Evolutionary conservation across 179 eudicot genomes (phyloP).

Genomic region (Silene vulgaris): DNA sequence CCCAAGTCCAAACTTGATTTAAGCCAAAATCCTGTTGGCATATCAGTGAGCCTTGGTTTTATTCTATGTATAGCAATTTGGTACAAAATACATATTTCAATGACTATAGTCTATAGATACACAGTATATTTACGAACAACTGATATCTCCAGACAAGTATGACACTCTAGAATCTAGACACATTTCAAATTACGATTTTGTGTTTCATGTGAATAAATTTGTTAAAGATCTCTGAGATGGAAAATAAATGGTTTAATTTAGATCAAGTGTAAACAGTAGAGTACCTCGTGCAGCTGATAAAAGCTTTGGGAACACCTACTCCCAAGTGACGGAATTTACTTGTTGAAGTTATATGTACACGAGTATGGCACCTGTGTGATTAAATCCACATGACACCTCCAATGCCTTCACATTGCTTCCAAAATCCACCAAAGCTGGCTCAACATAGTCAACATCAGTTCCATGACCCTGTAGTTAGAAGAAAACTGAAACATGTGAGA

Average conservation of each 20-base stretch:
- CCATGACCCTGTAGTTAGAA: slow-evolving; percentile 63
- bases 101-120: not conserved
- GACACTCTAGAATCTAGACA: not conserved
- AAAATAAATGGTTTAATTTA: not conserved
- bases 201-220: slow-evolving; percentile 1
- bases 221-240: slow-evolving; percentile 9
- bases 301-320: slow-evolving; percentile 8
- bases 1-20: slow-evolving; percentile 1
- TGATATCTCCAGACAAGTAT: slow-evolving; percentile 9
- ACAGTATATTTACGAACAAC: slow-evolving; percentile 15
- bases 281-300: slow-evolving; percentile 18
- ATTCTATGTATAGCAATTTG: not conserved
- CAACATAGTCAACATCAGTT: slow-evolving; percentile 67
- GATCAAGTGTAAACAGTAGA: not conserved
- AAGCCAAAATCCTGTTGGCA: not conserved
- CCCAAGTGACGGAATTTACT: not conserved
- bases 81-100: not conserved
- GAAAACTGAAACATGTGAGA: not conserved
- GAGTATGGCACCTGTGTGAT: slow-evolving; percentile 83
- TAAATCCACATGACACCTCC: slow-evolving; percentile 86
- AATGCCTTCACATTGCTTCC: slow-evolving; percentile 64
- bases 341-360: slow-evolving; percentile 25
- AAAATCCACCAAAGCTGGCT: slow-evolving; percentile 51
- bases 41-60: not conserved
- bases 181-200: slow-evolving; percentile 7